Evolutionary conservation across 768 basidiomycete genomes (phyloP), one percentile per base, ranked within the genome.

Genomic region (Boletus vermiculosoides): DNA sequence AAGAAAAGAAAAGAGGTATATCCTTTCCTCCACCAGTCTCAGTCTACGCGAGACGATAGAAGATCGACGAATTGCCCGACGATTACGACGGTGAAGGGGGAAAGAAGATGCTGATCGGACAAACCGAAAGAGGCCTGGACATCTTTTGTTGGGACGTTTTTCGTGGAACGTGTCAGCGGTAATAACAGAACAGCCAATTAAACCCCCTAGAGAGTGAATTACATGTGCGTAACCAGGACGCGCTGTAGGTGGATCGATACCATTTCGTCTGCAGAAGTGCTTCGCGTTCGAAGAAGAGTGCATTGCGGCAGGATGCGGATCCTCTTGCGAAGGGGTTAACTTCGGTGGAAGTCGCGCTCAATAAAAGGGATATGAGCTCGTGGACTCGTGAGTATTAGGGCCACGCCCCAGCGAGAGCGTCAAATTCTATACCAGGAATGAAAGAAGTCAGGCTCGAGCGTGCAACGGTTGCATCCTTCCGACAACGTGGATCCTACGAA

Each of bases 251-350:
- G 46, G 36, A 65, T 39, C 33, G 44, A 54, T 44, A 31, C 45
- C 39, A 52, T 55, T 60, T 50, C 34, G 52, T 25, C 44, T 44
- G 36, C 48, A 34, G 25, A 63, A 57, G 25, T 40, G 16, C 55
- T 53, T 23, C 52, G 34, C n/a, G 28, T 56, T 53, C 52, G 60
- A 49, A 45, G 47, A 48, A 58, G 47, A 34, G 33, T 39, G 52
- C 25, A 48, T 41, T 48, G 41, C 46, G 22, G 44, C 16, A 33
- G 33, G 30, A 42, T 36, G 66, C 33, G 65, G 65, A 68, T 68
- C 67, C 46, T 55, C 50, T 59, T 39, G 63, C 20, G 67, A 68
- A 68, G 67, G 22, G 23, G 3, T 7, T 20, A n/a, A n/a, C 46
- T 54, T 50, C 45, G 52, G 49, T 11, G 46, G 11, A 56, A 31